Evolutionary conservation across 805 yeast genomes (phyloP).

Genomic region (Kuraishia borneana): DNA sequence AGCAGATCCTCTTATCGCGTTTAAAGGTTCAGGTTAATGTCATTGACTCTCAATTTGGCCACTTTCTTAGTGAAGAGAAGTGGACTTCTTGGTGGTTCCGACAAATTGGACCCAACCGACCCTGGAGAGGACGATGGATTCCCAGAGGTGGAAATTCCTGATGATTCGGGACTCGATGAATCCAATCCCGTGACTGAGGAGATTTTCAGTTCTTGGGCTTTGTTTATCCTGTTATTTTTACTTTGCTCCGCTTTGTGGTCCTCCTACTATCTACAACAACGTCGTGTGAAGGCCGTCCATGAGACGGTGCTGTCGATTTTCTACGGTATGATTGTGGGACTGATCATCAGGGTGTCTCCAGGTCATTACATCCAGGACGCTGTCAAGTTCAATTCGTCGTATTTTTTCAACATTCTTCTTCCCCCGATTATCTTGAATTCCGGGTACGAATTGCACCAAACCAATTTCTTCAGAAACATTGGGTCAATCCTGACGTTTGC

Average conservation of each 20-base stretch:
- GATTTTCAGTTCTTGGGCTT: slow-evolving; percentile 95
- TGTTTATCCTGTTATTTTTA: slow-evolving; percentile 72
- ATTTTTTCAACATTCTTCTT: slow-evolving; percentile 83
- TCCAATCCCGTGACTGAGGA: slow-evolving; percentile 88
- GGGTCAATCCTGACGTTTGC: slow-evolving; percentile 90
- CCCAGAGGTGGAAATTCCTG: slow-evolving; percentile 31
- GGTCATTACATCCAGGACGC: slow-evolving; percentile 97
- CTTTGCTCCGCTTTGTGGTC: slow-evolving; percentile 91
- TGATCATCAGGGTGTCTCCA: slow-evolving; percentile 81
- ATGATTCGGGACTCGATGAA: slow-evolving; percentile 37
- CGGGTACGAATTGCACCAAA: slow-evolving; percentile 94
- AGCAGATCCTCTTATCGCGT: too few species aligned
- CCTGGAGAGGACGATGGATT: slow-evolving; percentile 26
- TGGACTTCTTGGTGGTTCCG: slow-evolving; percentile 6
- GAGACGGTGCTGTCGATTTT: slow-evolving; percentile 94
- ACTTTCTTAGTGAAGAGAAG: not conserved
- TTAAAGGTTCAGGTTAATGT: too few species aligned
- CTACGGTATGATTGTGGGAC: slow-evolving; percentile 93
- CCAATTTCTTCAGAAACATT: slow-evolving; percentile 85
- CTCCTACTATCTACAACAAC: slow-evolving; percentile 82
- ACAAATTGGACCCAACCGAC: slow-evolving; percentile 7
- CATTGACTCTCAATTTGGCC: not conserved
- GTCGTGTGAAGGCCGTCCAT: slow-evolving; percentile 89
- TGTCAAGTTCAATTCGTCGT: slow-evolving; percentile 87
- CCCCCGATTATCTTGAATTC: slow-evolving; percentile 96